Percentiles rank a stretch among this genome's conserved stretches.
phyloP scores from a whole-genome alignment of 768 basidiomycete species.

The Tephrocybe rancida region DNA sequence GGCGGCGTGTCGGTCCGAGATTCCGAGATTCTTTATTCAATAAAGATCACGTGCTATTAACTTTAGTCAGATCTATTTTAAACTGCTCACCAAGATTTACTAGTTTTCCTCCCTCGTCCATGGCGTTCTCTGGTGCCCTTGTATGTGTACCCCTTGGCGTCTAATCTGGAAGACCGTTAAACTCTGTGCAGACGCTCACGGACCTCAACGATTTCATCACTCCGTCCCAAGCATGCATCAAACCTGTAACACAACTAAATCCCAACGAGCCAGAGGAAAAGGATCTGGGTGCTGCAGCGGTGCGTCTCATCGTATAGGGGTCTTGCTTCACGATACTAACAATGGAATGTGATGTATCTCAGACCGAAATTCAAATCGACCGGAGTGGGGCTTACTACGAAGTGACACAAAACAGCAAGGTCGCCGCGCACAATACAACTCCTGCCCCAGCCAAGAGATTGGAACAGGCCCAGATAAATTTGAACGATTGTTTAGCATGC shows the following conservation, averaged over 20 bases:
- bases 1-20: background rate
- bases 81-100: background rate
- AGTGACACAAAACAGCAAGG: slow-evolving; percentile 43
- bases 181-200: slow-evolving; percentile 67
- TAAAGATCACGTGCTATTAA: background rate
- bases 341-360: too few species aligned
- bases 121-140: slow-evolving; percentile 89
- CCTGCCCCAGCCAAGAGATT: slow-evolving; percentile 56
- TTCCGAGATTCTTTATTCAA: background rate
- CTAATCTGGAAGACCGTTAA: background rate
- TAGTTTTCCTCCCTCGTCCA: slow-evolving; percentile 25
- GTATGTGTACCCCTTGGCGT: slow-evolving; percentile 42
- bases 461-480: slow-evolving; percentile 90
- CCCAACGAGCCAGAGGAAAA: slow-evolving; percentile 32
- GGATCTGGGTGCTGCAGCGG: slow-evolving; percentile 38
- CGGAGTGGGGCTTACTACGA: slow-evolving; percentile 87
- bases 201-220: slow-evolving; percentile 98
- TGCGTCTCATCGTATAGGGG: slow-evolving; percentile 23
- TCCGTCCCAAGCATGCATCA: slow-evolving; percentile 96
- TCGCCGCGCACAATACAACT: slow-evolving; percentile 12
- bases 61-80: slow-evolving; percentile 10
- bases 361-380: slow-evolving; percentile 96
- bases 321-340: too few species aligned
- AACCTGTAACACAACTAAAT: slow-evolving; percentile 68
- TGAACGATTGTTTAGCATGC: slow-evolving; percentile 98